Evolutionary conservation across 2,329 filamentous ascomycete genomes (phyloP).

Genomic region (Akanthomyces uredinophilus): DNA sequence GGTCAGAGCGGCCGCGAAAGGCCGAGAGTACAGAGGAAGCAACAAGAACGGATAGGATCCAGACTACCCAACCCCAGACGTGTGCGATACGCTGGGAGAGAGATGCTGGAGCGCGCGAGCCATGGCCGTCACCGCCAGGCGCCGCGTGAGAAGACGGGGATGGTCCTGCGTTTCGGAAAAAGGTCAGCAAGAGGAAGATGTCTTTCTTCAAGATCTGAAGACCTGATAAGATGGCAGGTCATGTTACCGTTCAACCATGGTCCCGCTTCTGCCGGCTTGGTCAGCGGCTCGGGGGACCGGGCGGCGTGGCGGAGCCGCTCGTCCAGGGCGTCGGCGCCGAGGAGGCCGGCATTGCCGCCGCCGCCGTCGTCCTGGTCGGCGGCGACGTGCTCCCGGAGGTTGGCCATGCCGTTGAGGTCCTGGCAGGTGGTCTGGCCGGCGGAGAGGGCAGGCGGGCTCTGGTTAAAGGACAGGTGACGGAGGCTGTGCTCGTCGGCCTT

Average conservation of each 20-base stretch:
- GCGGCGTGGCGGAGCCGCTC: slow-evolving; percentile 23
- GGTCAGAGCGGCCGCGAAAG: slow-evolving; percentile 13
- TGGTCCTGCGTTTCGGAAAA: slow-evolving; percentile 17
- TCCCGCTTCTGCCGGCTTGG: slow-evolving; percentile 24
- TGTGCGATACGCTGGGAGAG: slow-evolving; percentile 26
- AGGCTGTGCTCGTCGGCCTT: slow-evolving; percentile 46
- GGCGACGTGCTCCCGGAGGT: slow-evolving; percentile 40
- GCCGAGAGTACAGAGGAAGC: slow-evolving; percentile 27
- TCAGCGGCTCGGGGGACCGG: slow-evolving; percentile 18
- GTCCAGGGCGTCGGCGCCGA: slow-evolving; percentile 19
- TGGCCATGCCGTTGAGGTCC: slow-evolving; percentile 51
- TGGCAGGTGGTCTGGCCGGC: slow-evolving; percentile 47
- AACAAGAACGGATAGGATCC: slow-evolving; percentile 38
- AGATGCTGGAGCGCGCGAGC: slow-evolving; percentile 28
- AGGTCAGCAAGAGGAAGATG: too few species aligned
- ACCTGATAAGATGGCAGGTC: too few species aligned
- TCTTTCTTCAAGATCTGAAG: too few species aligned
- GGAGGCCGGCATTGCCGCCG: slow-evolving; percentile 21
- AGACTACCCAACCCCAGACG: slow-evolving; percentile 37
- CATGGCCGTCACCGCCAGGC: slow-evolving; percentile 38
- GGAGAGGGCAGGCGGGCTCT: slow-evolving; percentile 46
- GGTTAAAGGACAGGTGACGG: slow-evolving; percentile 47
- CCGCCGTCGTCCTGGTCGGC: slow-evolving; percentile 30
- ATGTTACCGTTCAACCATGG: slow-evolving; percentile 26
- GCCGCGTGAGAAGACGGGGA: slow-evolving; percentile 29